Evolutionary conservation across 75 land plant species (phyloP).

Genomic region (Cryptomeria japonica): DNA sequence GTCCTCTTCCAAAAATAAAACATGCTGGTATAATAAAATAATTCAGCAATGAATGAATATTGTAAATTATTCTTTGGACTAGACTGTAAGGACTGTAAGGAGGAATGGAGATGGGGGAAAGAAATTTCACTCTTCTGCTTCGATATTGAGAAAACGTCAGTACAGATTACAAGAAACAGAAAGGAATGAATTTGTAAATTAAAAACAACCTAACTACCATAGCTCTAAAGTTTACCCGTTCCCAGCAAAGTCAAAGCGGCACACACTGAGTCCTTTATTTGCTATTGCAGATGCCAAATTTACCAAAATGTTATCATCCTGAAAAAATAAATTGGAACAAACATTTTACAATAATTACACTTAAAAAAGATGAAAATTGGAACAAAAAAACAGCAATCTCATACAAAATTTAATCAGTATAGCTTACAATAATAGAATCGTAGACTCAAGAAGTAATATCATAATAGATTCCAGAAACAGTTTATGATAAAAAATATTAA

Average conservation of each 20-base stretch:
- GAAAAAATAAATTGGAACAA: background rate
- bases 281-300: slow-evolving; percentile 30
- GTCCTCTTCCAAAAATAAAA: background rate
- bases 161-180: background rate
- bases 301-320: slow-evolving; percentile 22
- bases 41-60: background rate
- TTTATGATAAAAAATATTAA: background rate
- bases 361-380: background rate
- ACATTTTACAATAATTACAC: background rate
- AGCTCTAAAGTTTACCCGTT: slow-evolving; percentile 26
- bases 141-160: background rate
- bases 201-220: background rate
- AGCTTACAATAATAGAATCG: background rate
- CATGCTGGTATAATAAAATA: background rate
- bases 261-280: slow-evolving; percentile 22
- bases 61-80: background rate
- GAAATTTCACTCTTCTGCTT: background rate
- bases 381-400: background rate
- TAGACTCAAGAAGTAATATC: background rate
- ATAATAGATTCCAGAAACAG: background rate
- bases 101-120: background rate
- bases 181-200: background rate
- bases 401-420: background rate
- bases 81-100: background rate
- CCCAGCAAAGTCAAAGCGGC: slow-evolving; percentile 65